Base-by-base conservation (phyloP, 108 stramenopile species). In the Cyclotella choctawhatcheeana region DNA sequence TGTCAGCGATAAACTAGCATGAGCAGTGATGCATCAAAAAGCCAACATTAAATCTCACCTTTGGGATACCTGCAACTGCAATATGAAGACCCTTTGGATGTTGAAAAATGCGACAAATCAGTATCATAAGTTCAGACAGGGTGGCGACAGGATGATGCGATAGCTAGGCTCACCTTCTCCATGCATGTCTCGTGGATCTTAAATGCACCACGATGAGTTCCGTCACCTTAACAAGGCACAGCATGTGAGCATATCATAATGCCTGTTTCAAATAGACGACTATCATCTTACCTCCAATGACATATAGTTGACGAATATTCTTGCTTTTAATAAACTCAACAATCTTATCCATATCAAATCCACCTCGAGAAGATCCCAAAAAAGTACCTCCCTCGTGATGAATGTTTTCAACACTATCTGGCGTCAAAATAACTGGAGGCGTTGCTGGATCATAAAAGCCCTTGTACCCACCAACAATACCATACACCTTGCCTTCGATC, bases 31-130 rank as follows among this genome's bases (percentile, higher is more conserved):
- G 29, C 88, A 89, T 75, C 25, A 43, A 47, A 61, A 45, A 44
- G 27, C 34, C 40, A 24, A 21, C 56, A 25, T 20, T 17, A 60
- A 64, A n/a, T n/a, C 63, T 82, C 1, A 93, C 93, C 79, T 97
- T 99, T 8, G 98, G 98, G 61, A 99, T 95, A 45, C 97, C 97
- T 1, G 95, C 95, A 18, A 99, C 96, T 6, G 97, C 91, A 5
- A 98, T 83, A 85, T 97, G 95, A 58, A 96, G 50, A 37, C 92
- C 93, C 74, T 86, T n/a, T n/a, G n/a, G n/a, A n/a, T n/a, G n/a
- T n/a, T n/a, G n/a, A 44, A n/a, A 16, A 64, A 13, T 18, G 31
- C 12, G 27, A 3, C 14, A 55, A 31, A 71, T 32, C 0, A 44
- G 44, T 64, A 67, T 18, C 5, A 45, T 21, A 58, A 12, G 26